Evolutionary conservation across 2,329 filamentous ascomycete species (phyloP).

Genomic region (Allantophomopsis cytisporea): DNA sequence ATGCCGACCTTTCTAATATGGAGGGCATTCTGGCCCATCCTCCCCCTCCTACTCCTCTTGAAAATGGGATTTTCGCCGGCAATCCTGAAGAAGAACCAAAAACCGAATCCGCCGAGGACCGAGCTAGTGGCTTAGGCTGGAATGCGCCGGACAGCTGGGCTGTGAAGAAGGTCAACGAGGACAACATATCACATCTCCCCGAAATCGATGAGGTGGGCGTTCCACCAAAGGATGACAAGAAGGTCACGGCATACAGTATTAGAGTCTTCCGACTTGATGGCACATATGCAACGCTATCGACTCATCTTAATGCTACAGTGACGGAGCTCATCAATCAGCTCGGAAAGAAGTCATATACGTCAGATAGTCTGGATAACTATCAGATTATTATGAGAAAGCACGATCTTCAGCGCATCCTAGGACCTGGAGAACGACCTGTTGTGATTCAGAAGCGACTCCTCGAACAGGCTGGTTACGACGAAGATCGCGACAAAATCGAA

Average conservation of each 20-base stretch:
- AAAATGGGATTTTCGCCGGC: constrained; percentile 32
- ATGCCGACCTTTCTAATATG: constrained; percentile 84
- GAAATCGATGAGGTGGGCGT: constrained; percentile 58
- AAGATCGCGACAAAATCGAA: constrained; percentile 73
- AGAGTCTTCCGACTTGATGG: constrained; percentile 89
- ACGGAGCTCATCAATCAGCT: constrained; percentile 80
- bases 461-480: constrained; percentile 86
- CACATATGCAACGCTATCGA: constrained; percentile 85
- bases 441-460: constrained; percentile 84
- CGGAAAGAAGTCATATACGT: constrained; percentile 85
- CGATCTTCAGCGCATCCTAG: constrained; percentile 71
- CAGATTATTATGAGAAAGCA: constrained; percentile 93
- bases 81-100: constrained; percentile 27
- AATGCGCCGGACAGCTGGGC: constrained; percentile 96
- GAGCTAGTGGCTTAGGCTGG: constrained; percentile 49
- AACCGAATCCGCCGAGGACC: constrained; percentile 11
- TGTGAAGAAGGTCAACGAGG: constrained; percentile 61
- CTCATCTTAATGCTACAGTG: constrained; percentile 72
- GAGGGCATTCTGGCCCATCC: constrained; percentile 73
- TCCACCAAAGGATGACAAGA: constrained; percentile 59
- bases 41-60: constrained; percentile 58
- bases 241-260: constrained; percentile 72
- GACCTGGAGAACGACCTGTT: constrained; percentile 66
- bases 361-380: constrained; percentile 85
- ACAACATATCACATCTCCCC: constrained; percentile 37